Evolutionary conservation across 768 basidiomycete genomes (phyloP).

Genomic region (Auricularia sp.): DNA sequence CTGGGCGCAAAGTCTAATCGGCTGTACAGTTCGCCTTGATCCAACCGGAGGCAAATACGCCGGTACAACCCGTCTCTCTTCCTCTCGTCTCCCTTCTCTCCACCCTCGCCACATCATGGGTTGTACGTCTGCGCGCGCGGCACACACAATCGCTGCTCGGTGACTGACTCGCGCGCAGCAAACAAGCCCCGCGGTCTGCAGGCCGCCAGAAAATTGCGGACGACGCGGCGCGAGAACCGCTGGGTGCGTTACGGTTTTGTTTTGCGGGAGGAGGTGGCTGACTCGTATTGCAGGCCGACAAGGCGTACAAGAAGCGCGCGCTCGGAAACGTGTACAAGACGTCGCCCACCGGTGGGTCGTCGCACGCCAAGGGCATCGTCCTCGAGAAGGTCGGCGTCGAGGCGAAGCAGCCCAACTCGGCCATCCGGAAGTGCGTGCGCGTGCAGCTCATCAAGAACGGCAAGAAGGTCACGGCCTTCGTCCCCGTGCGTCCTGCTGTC

Average conservation of each 20-base stretch:
- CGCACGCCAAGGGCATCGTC: conserved; percentile 99
- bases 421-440: conserved; percentile 99
- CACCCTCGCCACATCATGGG: background rate
- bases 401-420: conserved; percentile 99
- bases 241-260: conserved; percentile 54
- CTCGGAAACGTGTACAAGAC: conserved; percentile 99
- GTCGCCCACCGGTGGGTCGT: conserved; percentile 97
- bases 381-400: conserved; percentile 99
- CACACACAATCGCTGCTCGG: background rate
- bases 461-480: conserved; percentile 99
- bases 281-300: conserved; percentile 64
- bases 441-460: conserved; percentile 99
- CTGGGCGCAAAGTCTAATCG: no score
- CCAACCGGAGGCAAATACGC: no score
- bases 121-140: background rate
- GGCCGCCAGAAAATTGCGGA: conserved; percentile 97
- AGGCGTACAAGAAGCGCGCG: conserved; percentile 98
- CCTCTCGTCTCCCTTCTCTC: background rate
- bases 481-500: conserved; percentile 55
- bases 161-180: conserved; percentile 35
- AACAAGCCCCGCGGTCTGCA: conserved; percentile 99
- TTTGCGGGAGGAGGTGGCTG: background rate
- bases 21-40: no score
- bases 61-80: no score
- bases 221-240: conserved; percentile 86